Evolutionary conservation across 495 filamentous ascomycete genomes (phyloP).

Genomic region (Aspergillus heteromorphus): DNA sequence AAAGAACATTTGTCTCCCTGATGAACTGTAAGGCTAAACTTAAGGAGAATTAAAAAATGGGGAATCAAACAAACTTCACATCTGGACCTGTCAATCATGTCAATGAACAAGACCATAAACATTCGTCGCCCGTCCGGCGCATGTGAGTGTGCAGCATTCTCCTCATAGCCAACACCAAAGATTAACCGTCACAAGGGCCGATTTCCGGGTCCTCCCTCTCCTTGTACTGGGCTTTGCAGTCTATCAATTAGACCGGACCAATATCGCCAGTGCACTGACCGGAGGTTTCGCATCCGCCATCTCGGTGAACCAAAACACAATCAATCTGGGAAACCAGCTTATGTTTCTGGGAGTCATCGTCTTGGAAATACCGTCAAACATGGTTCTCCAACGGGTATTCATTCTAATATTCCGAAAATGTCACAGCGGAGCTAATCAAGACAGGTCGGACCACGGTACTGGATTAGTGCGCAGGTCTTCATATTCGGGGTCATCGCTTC

Average conservation of each 20-base stretch:
- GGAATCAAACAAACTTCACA: neutral
- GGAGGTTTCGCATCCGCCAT: slow-evolving; percentile 39
- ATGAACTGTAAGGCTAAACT: neutral
- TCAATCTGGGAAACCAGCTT: slow-evolving; percentile 51
- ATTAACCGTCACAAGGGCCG: slow-evolving; percentile 19
- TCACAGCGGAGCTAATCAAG: slow-evolving; percentile 10
- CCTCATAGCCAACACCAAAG: neutral
- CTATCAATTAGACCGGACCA: slow-evolving; percentile 44
- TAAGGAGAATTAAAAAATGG: neutral
- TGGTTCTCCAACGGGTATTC: slow-evolving; percentile 27
- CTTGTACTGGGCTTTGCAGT: slow-evolving; percentile 46
- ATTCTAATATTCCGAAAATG: neutral
- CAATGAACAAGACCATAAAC: neutral
- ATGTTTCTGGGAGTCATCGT: slow-evolving; percentile 49
- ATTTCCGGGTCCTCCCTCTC: slow-evolving; percentile 41
- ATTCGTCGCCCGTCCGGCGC: neutral
- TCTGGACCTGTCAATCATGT: neutral
- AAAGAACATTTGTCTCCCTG: neutral
- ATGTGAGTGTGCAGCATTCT: neutral
- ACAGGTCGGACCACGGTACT: slow-evolving; percentile 42
- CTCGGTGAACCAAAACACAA: slow-evolving; percentile 43
- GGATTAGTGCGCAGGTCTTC: slow-evolving; percentile 48
- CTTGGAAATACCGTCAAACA: slow-evolving; percentile 50
- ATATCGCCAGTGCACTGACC: slow-evolving; percentile 42
- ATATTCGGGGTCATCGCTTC: slow-evolving; percentile 48